Evolutionary conservation across 2,329 filamentous ascomycete genomes (phyloP).

Genomic region (Pseudonectria foliicola): DNA sequence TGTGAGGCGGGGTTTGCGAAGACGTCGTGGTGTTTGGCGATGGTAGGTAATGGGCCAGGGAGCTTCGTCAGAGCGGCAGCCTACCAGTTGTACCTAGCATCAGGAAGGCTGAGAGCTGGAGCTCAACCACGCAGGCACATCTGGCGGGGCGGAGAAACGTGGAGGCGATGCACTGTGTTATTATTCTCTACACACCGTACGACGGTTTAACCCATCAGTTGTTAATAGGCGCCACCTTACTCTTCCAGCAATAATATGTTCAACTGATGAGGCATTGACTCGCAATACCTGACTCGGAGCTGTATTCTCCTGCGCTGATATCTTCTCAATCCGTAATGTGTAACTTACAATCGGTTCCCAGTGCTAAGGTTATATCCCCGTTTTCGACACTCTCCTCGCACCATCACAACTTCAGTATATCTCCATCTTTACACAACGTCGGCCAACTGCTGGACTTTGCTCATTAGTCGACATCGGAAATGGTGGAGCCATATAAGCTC

Average conservation of each 20-base stretch:
- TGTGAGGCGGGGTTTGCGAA: constrained; percentile 9
- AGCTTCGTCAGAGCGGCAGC: constrained; percentile 36
- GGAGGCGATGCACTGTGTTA: constrained; percentile 11
- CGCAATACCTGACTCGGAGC: too few relatives aligned
- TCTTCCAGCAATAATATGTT: too few relatives aligned
- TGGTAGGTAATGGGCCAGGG: constrained; percentile 20
- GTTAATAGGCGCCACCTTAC: not conserved
- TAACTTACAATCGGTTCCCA: not conserved
- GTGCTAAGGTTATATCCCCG: not conserved
- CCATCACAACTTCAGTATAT: constrained; percentile 32
- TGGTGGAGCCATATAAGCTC: constrained; percentile 43
- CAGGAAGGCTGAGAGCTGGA: constrained; percentile 24
- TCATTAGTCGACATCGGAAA: constrained; percentile 32
- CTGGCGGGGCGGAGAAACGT: constrained; percentile 23
- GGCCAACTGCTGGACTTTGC: constrained; percentile 35
- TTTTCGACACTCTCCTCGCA: constrained; percentile 8
- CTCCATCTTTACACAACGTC: constrained; percentile 30
- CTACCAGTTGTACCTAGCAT: constrained; percentile 21
- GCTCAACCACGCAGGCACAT: constrained; percentile 14
- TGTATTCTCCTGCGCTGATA: too few relatives aligned
- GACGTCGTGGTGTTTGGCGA: constrained; percentile 11
- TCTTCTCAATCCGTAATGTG: too few relatives aligned
- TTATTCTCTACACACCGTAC: constrained; percentile 8
- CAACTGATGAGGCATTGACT: too few relatives aligned
- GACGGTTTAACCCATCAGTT: fast-evolving